These are phyloP conservation scores for Candida tallmaniae DNA, from an alignment of 805 yeast species.

Conservation along the genomic window DNA sequence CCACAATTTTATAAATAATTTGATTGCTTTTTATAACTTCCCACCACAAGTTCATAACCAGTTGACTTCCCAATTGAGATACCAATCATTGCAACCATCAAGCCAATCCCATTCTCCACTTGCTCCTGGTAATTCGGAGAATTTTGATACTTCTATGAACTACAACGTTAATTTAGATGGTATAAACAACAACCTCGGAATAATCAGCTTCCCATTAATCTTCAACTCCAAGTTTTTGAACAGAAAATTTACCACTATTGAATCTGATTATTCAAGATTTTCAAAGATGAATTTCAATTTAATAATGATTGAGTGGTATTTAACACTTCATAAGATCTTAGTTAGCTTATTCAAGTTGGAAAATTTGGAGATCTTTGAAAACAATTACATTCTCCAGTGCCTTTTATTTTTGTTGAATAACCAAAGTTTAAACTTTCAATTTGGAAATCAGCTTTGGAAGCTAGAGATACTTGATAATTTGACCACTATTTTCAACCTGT, in stretches of 20 bases:
- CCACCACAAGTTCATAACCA: neutral
- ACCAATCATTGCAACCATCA: too few species aligned
- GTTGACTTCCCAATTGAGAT: neutral
- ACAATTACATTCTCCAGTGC: conserved; percentile 26
- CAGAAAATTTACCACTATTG: conserved; percentile 14
- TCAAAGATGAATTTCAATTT: conserved; percentile 20
- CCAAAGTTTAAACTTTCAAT: conserved; percentile 9
- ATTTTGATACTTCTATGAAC: neutral
- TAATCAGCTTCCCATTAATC: conserved; percentile 46
- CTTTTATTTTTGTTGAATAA: conserved; percentile 19
- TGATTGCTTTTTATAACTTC: conserved; percentile 12
- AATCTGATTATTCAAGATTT: conserved; percentile 15
- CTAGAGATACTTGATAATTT: conserved; percentile 7
- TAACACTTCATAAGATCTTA: conserved; percentile 41
- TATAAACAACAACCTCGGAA: conserved; percentile 49
- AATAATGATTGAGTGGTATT: conserved; percentile 42
- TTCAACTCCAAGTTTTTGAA: conserved; percentile 32
- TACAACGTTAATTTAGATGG: conserved; percentile 7
- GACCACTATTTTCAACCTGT: conserved; percentile 6
- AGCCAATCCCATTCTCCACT: neutral
- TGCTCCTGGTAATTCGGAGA: neutral
- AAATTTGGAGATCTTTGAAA: conserved; percentile 13
- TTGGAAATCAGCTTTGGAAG: conserved; percentile 7
- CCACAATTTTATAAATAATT: conserved; percentile 13
- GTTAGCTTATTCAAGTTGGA: conserved; percentile 15